Evolutionary conservation across 257 asterid species (phyloP).

Genomic region (Nyctanthes arbortristis): DNA sequence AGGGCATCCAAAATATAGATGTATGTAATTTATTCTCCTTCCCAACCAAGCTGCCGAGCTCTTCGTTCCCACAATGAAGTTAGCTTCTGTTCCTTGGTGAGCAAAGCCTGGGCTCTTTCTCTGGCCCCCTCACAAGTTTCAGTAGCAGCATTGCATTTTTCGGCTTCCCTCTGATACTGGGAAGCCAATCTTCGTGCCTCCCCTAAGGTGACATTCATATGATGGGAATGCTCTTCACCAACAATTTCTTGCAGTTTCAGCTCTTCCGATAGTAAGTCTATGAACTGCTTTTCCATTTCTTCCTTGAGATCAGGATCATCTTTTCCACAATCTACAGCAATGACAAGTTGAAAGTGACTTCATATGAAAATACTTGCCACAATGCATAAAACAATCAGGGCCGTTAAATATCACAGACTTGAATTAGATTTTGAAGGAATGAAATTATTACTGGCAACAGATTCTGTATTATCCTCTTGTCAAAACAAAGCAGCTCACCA

Average conservation of each 20-base stretch:
- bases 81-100: slow-evolving; percentile 73
- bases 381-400: neutral
- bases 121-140: slow-evolving; percentile 95
- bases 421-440: neutral
- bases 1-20: neutral
- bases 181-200: slow-evolving; percentile 88
- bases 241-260: slow-evolving; percentile 78
- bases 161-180: slow-evolving; percentile 88
- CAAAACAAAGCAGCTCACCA: neutral
- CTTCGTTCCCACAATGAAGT: slow-evolving; percentile 79
- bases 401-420: neutral
- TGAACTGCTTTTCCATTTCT: slow-evolving; percentile 92
- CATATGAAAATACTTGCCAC: slow-evolving; percentile 2
- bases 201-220: slow-evolving; percentile 77
- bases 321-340: slow-evolving; percentile 79
- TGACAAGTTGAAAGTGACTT: slow-evolving; percentile 1
- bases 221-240: slow-evolving; percentile 67
- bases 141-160: slow-evolving; percentile 83
- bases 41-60: slow-evolving; percentile 88
- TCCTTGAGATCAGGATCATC: slow-evolving; percentile 92
- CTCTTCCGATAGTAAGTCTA: slow-evolving; percentile 87
- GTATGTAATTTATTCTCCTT: slow-evolving; percentile 45
- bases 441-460: neutral
- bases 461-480: neutral
- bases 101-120: slow-evolving; percentile 66